These are phyloP conservation scores for Sphaerostilbella broomeana DNA, from an alignment of 2,329 filamentous ascomycete genomes.

Conservation along the genomic window DNA sequence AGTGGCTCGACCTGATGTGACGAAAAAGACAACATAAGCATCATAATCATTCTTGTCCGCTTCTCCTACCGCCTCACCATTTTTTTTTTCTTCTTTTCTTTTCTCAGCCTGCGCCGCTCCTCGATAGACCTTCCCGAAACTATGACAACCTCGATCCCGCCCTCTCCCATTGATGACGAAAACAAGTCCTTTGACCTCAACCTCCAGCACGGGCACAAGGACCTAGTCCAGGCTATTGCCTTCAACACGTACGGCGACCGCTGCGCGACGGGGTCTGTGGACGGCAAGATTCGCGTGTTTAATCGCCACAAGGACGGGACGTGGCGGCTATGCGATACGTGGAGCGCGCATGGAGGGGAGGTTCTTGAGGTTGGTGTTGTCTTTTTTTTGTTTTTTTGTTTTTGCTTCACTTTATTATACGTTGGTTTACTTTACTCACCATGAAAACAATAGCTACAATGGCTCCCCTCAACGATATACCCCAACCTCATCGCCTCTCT, in stretches of 20 bases:
- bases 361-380: conserved; percentile 66
- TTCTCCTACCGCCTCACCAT: background rate
- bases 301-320: conserved; percentile 70
- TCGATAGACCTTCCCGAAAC: background rate
- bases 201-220: conserved; percentile 67
- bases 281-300: conserved; percentile 90
- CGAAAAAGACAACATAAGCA: no score
- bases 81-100: background rate
- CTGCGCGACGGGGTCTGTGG: conserved; percentile 83
- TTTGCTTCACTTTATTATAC: background rate
- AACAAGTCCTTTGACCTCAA: conserved; percentile 50
- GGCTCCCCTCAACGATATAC: conserved; percentile 85
- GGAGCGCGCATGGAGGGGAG: conserved; percentile 85
- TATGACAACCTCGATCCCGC: conserved; percentile 27
- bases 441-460: conserved; percentile 80
- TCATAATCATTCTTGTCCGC: no score
- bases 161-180: conserved; percentile 41
- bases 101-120: background rate
- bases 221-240: conserved; percentile 75
- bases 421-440: no score
- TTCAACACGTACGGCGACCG: conserved; percentile 92
- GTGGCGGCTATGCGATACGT: conserved; percentile 79
- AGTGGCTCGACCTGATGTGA: no score
- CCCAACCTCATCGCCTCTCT: conserved; percentile 81
- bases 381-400: background rate